These are phyloP conservation scores for Agaricus subrufescens DNA, from an alignment of 768 basidiomycete species.

Conservation along the genomic window DNA sequence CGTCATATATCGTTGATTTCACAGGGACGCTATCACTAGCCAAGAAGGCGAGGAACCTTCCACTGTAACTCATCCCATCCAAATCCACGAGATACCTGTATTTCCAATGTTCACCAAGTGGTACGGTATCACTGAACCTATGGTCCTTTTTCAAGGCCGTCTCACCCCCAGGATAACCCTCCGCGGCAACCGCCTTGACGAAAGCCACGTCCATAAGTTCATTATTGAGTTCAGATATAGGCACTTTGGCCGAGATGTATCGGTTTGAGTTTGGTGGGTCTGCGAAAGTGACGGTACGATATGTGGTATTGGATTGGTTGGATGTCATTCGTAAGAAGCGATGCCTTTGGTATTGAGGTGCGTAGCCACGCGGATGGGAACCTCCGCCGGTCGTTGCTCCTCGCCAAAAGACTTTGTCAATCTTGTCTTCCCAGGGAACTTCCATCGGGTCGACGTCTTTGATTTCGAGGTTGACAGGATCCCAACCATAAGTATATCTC, in stretches of 20 bases:
- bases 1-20: slow-evolving; percentile 82
- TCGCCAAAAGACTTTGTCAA: slow-evolving; percentile 88
- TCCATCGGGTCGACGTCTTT: slow-evolving; percentile 85
- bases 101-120: slow-evolving; percentile 78
- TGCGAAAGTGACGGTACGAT: slow-evolving; percentile 19
- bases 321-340: slow-evolving; percentile 79
- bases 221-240: slow-evolving; percentile 43
- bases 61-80: slow-evolving; percentile 90
- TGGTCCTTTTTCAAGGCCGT: slow-evolving; percentile 54
- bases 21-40: slow-evolving; percentile 80
- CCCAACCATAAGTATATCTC: slow-evolving; percentile 90
- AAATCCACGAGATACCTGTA: slow-evolving; percentile 87
- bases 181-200: slow-evolving; percentile 62
- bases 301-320: slow-evolving; percentile 44
- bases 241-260: slow-evolving; percentile 4
- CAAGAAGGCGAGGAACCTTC: slow-evolving; percentile 73
- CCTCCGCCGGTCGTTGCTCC: slow-evolving; percentile 97
- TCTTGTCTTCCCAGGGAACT: slow-evolving; percentile 82
- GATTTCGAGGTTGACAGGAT: slow-evolving; percentile 65
- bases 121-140: slow-evolving; percentile 66
- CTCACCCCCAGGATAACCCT: slow-evolving; percentile 70
- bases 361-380: slow-evolving; percentile 78
- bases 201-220: slow-evolving; percentile 86
- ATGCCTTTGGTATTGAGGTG: slow-evolving; percentile 82
- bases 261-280: slow-evolving; percentile 12